These are phyloP conservation scores for Thermomucor indicae-seudaticae DNA, from an alignment of 371 early-diverging fungal genomes.

Conservation along the genomic window DNA sequence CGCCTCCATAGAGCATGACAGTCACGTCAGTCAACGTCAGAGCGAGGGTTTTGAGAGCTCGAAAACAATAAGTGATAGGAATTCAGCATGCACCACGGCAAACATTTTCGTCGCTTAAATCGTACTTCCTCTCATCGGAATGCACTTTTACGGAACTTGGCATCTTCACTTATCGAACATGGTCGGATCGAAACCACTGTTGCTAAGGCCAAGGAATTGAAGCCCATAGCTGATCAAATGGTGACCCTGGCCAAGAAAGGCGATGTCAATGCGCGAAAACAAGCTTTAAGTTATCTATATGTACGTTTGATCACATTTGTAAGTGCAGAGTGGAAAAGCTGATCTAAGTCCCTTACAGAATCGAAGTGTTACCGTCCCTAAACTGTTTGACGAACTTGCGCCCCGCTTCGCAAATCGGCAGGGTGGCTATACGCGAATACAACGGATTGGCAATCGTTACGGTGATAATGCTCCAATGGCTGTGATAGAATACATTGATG, in stretches of 20 bases:
- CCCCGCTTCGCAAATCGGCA: slow-evolving; percentile 74
- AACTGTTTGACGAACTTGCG: slow-evolving; percentile 81
- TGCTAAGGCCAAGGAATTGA: slow-evolving; percentile 90
- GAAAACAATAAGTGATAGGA: too few species aligned
- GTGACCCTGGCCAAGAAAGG: slow-evolving; percentile 77
- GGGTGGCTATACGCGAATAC: slow-evolving; percentile 92
- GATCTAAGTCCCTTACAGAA: slow-evolving; percentile 33
- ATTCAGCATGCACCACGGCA: slow-evolving; percentile 67
- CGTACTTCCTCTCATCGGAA: slow-evolving; percentile 74
- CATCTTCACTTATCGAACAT: slow-evolving; percentile 82
- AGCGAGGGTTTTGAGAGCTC: too few species aligned
- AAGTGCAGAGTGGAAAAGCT: background rate
- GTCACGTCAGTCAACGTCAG: too few species aligned
- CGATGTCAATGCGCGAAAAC: slow-evolving; percentile 54
- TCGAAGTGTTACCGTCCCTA: slow-evolving; percentile 70
- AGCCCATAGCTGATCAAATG: slow-evolving; percentile 84
- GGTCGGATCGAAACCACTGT: slow-evolving; percentile 93
- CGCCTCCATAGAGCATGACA: too few species aligned
- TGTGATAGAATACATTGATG: slow-evolving; percentile 81
- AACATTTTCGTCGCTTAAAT: slow-evolving; percentile 65
- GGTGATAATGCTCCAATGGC: slow-evolving; percentile 91
- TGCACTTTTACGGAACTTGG: slow-evolving; percentile 82
- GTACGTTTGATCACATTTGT: slow-evolving; percentile 25
- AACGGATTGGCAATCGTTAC: slow-evolving; percentile 74
- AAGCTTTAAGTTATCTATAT: slow-evolving; percentile 59